Conservation (phyloP, 805 yeast genomes). For the Pichia deserticola region DNA sequence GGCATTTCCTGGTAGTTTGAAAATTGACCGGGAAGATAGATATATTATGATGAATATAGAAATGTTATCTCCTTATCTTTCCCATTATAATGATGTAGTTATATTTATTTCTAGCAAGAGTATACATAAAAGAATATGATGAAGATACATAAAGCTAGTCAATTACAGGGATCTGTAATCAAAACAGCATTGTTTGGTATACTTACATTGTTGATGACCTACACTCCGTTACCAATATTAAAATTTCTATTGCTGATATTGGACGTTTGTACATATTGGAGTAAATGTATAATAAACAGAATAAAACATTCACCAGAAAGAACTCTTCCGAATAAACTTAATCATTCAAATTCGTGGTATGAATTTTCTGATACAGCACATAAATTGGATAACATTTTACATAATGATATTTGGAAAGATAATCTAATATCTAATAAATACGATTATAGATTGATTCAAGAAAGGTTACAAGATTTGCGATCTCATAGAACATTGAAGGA, state of each 20-base stretch:
- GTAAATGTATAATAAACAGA: slow-evolving; percentile 11
- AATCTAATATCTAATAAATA: slow-evolving; percentile 75
- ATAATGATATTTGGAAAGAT: slow-evolving; percentile 65
- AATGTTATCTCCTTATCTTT: no score
- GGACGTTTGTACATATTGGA: slow-evolving; percentile 39
- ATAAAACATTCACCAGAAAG: slow-evolving; percentile 11
- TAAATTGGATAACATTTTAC: slow-evolving; percentile 43
- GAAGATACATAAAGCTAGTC: slow-evolving; percentile 2
- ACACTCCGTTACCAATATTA: slow-evolving; percentile 18
- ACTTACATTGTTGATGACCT: slow-evolving; percentile 6
- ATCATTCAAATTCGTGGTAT: slow-evolving; percentile 31
- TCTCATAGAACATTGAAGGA: slow-evolving; percentile 57
- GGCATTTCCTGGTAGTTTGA: no score
- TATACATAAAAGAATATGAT: slow-evolving; percentile 1
- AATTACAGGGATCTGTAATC: not conserved
- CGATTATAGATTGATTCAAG: slow-evolving; percentile 77
- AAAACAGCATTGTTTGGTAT: slow-evolving; percentile 6
- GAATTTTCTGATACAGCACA: slow-evolving; percentile 62
- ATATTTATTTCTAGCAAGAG: no score
- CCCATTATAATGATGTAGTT: not conserved
- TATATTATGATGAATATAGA: no score
- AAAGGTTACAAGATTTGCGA: slow-evolving; percentile 54
- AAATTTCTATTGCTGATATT: slow-evolving; percentile 32
- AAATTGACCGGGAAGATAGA: no score
- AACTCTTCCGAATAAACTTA: slow-evolving; percentile 1